Evolutionary conservation across 192 early-diverging fungal genomes (phyloP), one percentile per base, ranked within the genome.

Genomic region (Coemansia sp.): DNA sequence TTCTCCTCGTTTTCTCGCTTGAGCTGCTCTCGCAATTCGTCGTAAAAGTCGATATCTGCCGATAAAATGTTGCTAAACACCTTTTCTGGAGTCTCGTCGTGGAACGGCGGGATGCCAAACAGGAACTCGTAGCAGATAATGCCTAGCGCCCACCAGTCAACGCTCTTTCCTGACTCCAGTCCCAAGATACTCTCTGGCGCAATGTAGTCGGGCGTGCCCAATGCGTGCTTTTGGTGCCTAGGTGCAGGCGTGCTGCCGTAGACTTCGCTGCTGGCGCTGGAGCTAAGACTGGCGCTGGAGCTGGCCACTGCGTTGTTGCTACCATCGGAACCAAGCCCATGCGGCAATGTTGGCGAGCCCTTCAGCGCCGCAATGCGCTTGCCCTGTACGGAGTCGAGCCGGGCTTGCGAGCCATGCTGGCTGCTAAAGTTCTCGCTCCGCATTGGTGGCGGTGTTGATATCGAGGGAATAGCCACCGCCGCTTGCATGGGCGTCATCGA

Each of bases 151-250:
- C 96, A 98, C 63, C 95, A 77, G 77, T 98, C 96, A 7, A 96
- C 94, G 14, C 86, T 88, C 35, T 88, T 85, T 30, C 87, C 88
- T 53, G 96, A 93, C 40, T 87, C 87, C 23, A 87, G 71, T 1
- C 92, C 94, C 50, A 95, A 88, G 10, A 98, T 89, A 87, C 96
- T 96, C 80, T 98, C 96, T 14, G 95, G 95, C 3, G 96, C 90
- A 44, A 98, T 83, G 69, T 98, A 98, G 73, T 98, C 96, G 19
- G 95, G 82, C 6, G 96, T 98, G 28, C 96, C 96, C 66, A 82
- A 62, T 1, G 79, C 74, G 32, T 73, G 70, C 32, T 76, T 80
- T 87, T 88, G 66, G 1, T 47, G 66, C 10, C 17, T 13, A 3
- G 72, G 40, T 10, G 9, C 4, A 0, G 64, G 2, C 1, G 38